A percentile compares a stretch with the other conserved stretches of the same genome.
Conservation (phyloP, 1,284 basidiomycete species). For the Marasmius oreades region DNA sequence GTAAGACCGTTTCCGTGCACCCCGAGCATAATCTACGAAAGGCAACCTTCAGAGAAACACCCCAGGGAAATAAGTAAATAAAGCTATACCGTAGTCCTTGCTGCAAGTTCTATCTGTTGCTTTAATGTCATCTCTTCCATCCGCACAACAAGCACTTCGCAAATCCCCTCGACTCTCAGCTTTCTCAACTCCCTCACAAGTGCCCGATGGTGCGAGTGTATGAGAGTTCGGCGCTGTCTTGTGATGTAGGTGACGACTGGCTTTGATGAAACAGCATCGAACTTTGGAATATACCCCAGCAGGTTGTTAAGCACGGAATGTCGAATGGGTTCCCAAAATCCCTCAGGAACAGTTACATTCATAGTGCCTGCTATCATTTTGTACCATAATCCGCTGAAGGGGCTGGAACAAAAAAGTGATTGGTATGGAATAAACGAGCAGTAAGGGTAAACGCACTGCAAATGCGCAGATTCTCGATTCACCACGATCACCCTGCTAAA, state of each 20-base stretch:
- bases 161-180: conserved; percentile 32
- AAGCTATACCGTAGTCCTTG: conserved; percentile 32
- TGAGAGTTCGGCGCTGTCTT: conserved; percentile 32
- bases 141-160: conserved; percentile 28
- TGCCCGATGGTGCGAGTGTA: conserved; percentile 25
- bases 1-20: conserved; percentile 44
- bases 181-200: conserved; percentile 27
- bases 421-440: conserved; percentile 9
- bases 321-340: conserved; percentile 37
- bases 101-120: conserved; percentile 32
- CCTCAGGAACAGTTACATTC: conserved; percentile 23
- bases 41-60: background rate
- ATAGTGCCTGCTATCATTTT: conserved; percentile 41
- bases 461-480: conserved; percentile 29
- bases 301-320: conserved; percentile 29
- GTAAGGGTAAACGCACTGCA: conserved; percentile 26
- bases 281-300: conserved; percentile 25
- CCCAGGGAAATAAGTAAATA: background rate
- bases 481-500: conserved; percentile 35
- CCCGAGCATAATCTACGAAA: conserved; percentile 32
- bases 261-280: background rate
- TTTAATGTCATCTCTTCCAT: conserved; percentile 32
- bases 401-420: conserved; percentile 21
- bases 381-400: conserved; percentile 27
- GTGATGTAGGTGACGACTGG: conserved; percentile 39